Percentiles rank a stretch among this genome's conserved stretches.
Evolutionary conservation across 805 yeast genomes (phyloP).

Genomic region (Barnettozyma sucrosica): DNA sequence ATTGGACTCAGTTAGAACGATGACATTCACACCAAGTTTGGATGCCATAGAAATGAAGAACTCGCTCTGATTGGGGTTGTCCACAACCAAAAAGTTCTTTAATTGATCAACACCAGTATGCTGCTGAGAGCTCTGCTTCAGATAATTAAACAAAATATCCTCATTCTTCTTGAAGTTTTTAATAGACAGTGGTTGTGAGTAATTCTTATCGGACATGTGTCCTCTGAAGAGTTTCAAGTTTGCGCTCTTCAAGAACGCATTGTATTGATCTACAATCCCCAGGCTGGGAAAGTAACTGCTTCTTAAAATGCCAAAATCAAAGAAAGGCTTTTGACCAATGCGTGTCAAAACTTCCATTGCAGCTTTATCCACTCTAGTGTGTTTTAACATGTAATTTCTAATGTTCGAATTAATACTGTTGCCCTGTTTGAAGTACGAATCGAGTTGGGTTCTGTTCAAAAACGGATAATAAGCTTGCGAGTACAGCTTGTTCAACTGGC

Average conservation of each 20-base stretch:
- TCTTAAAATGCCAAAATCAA: constrained; percentile 22
- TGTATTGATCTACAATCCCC: constrained; percentile 12
- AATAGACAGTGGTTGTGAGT: constrained; percentile 11
- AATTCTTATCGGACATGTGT: constrained; percentile 11
- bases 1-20: constrained; percentile 16
- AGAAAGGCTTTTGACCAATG: constrained; percentile 3
- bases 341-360: constrained; percentile 6
- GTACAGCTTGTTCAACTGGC: constrained; percentile 10
- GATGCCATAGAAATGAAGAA: constrained; percentile 17
- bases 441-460: constrained; percentile 11
- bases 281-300: constrained; percentile 18
- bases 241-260: constrained; percentile 7
- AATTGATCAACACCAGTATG: constrained; percentile 4
- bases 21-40: constrained; percentile 14
- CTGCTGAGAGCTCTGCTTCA: constrained; percentile 9
- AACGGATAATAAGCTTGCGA: constrained; percentile 19
- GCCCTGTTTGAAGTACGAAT: constrained; percentile 9
- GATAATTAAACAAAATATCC: constrained; percentile 8
- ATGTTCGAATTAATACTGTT: background rate
- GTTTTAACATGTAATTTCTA: constrained; percentile 6
- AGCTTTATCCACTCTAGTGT: constrained; percentile 7
- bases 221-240: constrained; percentile 12
- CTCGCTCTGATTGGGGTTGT: constrained; percentile 19
- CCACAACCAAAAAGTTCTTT: constrained; percentile 19
- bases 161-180: constrained; percentile 10